Conservation (phyloP, 129 eudicot genomes). For the Flaveria brownii region DNA sequence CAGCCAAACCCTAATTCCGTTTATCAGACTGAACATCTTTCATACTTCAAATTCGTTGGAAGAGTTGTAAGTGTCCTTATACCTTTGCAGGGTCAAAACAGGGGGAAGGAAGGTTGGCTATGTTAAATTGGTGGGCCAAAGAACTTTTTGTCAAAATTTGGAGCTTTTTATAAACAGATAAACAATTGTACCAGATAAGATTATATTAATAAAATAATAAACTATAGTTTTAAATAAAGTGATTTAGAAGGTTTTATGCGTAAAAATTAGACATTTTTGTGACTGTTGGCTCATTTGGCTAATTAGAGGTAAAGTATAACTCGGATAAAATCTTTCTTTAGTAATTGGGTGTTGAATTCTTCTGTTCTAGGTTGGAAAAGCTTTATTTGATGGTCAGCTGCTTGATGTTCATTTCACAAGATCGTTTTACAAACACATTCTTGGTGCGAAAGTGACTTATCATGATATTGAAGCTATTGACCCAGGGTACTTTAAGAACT, state of each 20-base stretch:
- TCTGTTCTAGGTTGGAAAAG: constrained; percentile 79
- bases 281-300: neutral
- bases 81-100: neutral
- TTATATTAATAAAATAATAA: neutral
- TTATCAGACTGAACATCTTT: constrained; percentile 97
- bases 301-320: neutral
- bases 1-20: constrained; percentile 99
- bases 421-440: constrained; percentile 96
- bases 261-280: neutral
- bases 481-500: constrained; percentile 93
- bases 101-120: neutral
- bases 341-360: neutral
- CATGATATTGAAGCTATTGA: constrained; percentile 99
- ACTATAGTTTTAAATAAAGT: neutral
- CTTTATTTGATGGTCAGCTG: constrained; percentile 91
- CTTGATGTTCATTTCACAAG: constrained; percentile 98
- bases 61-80: constrained; percentile 76
- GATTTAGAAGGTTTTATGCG: neutral
- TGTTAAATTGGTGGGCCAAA: neutral
- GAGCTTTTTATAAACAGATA: neutral
- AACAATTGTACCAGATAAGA: neutral
- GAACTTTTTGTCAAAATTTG: neutral
- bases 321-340: neutral
- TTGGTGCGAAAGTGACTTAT: constrained; percentile 94
- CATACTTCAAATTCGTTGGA: constrained; percentile 97